A percentile compares a stretch with the other conserved stretches of the same genome.
phyloP scores from a whole-genome alignment of 1,284 basidiomycete genomes.

The Leccinum subrobustum region DNA sequence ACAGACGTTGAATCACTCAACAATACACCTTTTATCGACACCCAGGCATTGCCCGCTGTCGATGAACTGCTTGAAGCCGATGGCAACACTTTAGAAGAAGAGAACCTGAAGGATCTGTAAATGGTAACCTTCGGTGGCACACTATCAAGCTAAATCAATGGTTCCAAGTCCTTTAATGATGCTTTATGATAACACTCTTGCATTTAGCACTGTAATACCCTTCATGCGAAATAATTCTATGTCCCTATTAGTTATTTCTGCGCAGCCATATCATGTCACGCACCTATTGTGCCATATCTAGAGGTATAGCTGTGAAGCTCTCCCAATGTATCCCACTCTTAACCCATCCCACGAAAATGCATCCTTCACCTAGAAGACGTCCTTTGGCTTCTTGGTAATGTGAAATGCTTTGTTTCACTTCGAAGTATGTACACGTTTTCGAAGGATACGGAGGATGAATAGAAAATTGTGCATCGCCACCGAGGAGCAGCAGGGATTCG shows the following conservation, averaged over 20 bases:
- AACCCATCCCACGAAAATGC: conserved; percentile 63
- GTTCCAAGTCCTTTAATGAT: conserved; percentile 15
- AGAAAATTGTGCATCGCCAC: conserved; percentile 2
- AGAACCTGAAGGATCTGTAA: conserved; percentile 29
- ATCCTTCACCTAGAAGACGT: conserved; percentile 39
- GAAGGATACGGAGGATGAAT: conserved; percentile 9
- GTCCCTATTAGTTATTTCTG: background rate
- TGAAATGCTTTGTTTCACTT: conserved; percentile 36
- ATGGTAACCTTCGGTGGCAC: background rate
- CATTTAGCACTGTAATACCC: conserved; percentile 11
- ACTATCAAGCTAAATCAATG: conserved; percentile 15
- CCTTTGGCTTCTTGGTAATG: conserved; percentile 51
- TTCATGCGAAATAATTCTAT: background rate
- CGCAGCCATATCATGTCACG: background rate
- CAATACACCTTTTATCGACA: conserved; percentile 30
- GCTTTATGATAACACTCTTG: conserved; percentile 17
- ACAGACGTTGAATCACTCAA: conserved; percentile 39
- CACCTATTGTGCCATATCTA: background rate
- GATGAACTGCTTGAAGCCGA: conserved; percentile 16
- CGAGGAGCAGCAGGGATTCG: conserved; percentile 22
- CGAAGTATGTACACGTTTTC: conserved; percentile 35
- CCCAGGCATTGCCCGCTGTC: conserved; percentile 19
- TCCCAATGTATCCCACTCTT: conserved; percentile 52
- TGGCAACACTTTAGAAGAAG: conserved; percentile 9
- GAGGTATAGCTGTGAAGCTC: conserved; percentile 37